These are phyloP conservation scores for Stellera chamaejasme DNA, from an alignment of 345 rosid genomes.

Conservation along the genomic window DNA sequence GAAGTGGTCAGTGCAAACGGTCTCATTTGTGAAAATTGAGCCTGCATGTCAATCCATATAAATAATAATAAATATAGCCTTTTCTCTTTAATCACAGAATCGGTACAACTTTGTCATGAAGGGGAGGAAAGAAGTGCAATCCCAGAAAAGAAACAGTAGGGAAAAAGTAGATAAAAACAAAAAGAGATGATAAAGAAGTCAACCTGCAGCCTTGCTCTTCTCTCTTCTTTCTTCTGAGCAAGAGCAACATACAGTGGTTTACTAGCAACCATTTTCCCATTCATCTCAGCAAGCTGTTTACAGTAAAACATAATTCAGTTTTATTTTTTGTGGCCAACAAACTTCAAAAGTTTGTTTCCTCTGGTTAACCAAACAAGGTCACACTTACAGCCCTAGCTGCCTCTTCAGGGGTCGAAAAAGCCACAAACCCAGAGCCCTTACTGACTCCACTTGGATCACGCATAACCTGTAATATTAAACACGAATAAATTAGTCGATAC, in stretches of 20 bases:
- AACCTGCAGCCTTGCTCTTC: constrained; percentile 79
- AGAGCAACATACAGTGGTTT: constrained; percentile 75
- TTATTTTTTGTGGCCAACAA: neutral
- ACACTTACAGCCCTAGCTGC: constrained; percentile 87
- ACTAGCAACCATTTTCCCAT: constrained; percentile 55
- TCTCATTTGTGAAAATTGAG: constrained; percentile 71
- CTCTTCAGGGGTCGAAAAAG: constrained; percentile 83
- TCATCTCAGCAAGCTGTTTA: constrained; percentile 56
- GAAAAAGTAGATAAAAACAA: neutral
- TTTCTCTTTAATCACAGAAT: too few relatives aligned
- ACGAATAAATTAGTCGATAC: neutral
- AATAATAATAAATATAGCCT: neutral
- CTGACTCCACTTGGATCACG: constrained; percentile 80
- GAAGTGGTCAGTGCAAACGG: constrained; percentile 54
- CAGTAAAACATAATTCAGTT: neutral
- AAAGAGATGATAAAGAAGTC: neutral
- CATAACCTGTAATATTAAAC: constrained; percentile 50
- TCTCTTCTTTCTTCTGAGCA: constrained; percentile 73
- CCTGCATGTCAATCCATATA: constrained; percentile 24
- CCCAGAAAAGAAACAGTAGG: neutral
- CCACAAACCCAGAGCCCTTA: constrained; percentile 94
- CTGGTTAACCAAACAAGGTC: neutral
- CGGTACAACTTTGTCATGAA: too few relatives aligned
- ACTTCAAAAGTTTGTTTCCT: neutral
- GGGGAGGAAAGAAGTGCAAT: too few relatives aligned